These are phyloP conservation scores for Orbilia quercus DNA, from an alignment of 2,329 filamentous ascomycete genomes.

Conservation along the genomic window DNA sequence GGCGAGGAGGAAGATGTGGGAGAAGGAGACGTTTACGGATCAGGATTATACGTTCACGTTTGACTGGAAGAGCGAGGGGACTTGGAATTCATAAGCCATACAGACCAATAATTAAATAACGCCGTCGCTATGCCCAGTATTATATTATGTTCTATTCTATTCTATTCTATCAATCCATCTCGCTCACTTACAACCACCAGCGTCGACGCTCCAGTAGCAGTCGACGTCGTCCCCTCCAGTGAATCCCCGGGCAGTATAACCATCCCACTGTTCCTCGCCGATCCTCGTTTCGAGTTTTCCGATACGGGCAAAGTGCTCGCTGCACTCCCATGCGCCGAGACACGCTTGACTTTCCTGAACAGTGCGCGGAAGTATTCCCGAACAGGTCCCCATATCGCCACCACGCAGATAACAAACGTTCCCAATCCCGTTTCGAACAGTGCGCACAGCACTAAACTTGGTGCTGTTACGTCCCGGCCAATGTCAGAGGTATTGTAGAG, in stretches of 20 bases:
- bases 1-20: conserved; percentile 38
- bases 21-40: conserved; percentile 28
- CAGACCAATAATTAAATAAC: too few relatives aligned
- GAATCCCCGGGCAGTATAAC: conserved; percentile 6
- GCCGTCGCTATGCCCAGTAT: conserved; percentile 25
- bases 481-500: conserved; percentile 35
- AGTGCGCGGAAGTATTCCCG: conserved; percentile 24
- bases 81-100: conserved; percentile 1
- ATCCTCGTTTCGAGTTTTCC: conserved; percentile 28
- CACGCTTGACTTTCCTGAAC: conserved; percentile 12
- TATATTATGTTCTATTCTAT: too few relatives aligned
- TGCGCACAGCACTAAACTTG: conserved; percentile 51
- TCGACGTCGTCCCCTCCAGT: conserved; percentile 11
- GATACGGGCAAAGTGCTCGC: conserved; percentile 10
- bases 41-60: conserved; percentile 32
- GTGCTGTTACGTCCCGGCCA: conserved; percentile 40
- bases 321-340: not conserved
- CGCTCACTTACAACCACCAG: conserved; percentile 32
- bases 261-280: conserved; percentile 25
- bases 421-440: conserved; percentile 43
- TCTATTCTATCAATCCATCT: conserved; percentile 16
- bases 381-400: conserved; percentile 49
- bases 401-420: conserved; percentile 46
- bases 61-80: conserved; percentile 23
- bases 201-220: conserved; percentile 31